phyloP scores from a whole-genome alignment of 1,284 basidiomycete genomes.

The Trichosporon inkin region DNA sequence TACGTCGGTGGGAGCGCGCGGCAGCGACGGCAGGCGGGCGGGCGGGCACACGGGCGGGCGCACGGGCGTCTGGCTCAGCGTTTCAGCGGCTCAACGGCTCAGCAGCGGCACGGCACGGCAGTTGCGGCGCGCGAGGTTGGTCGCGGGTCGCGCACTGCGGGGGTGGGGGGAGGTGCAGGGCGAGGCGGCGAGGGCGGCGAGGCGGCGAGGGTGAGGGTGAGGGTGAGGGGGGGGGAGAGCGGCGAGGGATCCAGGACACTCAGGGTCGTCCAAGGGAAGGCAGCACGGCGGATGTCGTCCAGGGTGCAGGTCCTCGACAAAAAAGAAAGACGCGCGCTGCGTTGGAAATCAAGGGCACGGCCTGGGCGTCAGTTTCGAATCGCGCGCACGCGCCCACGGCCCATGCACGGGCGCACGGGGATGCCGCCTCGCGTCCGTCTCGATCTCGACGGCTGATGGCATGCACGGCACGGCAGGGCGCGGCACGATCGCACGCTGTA shows the following conservation, averaged over 20 bases:
- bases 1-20: background rate
- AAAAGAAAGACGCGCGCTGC: conserved; percentile 1
- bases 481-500: conserved; percentile 2
- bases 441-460: background rate
- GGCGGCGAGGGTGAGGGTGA: background rate
- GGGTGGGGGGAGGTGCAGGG: too few species aligned
- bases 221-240: too few species aligned
- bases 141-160: background rate
- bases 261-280: background rate
- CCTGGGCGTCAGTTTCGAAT: background rate
- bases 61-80: background rate
- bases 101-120: background rate
- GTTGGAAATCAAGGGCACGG: background rate
- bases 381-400: background rate
- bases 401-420: background rate
- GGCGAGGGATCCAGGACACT: background rate
- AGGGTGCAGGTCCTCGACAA: background rate
- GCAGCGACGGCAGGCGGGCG: background rate
- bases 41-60: too few species aligned
- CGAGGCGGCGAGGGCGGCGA: too few species aligned
- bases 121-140: background rate
- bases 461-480: background rate
- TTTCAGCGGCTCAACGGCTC: too few species aligned
- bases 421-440: background rate
- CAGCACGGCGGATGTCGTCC: conserved; percentile 3